Evolutionary conservation across 768 basidiomycete genomes (phyloP).

Genomic region (Panaeolus cyanescens): DNA sequence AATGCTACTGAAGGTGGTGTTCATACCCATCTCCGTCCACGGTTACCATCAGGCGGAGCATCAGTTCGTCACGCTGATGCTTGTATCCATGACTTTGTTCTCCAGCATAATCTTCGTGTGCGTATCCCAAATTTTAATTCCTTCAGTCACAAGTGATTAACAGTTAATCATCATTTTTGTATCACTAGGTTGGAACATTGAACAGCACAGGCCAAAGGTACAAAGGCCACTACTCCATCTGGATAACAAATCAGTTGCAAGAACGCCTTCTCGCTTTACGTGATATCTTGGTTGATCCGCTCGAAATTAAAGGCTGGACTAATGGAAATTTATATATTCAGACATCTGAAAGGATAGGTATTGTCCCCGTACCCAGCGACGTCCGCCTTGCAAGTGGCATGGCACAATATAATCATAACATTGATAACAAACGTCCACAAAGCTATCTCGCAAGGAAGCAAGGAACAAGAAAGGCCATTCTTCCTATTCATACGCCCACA

Average conservation of each 20-base stretch:
- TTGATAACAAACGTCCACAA: slow-evolving; percentile 10
- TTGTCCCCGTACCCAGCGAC: slow-evolving; percentile 8
- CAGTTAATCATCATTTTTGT: too few species aligned
- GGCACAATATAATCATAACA: background rate
- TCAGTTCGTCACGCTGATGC: slow-evolving; percentile 24
- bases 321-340: slow-evolving; percentile 19
- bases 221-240: slow-evolving; percentile 21
- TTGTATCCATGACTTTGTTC: slow-evolving; percentile 22
- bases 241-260: slow-evolving; percentile 22
- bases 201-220: slow-evolving; percentile 24
- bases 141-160: background rate
- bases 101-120: slow-evolving; percentile 28
- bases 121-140: slow-evolving; percentile 8
- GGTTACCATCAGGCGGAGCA: slow-evolving; percentile 22
- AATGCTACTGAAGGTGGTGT: slow-evolving; percentile 37
- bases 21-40: slow-evolving; percentile 28
- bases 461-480: slow-evolving; percentile 19
- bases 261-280: slow-evolving; percentile 7
- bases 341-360: slow-evolving; percentile 16
- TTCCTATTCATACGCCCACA: slow-evolving; percentile 22
- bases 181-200: slow-evolving; percentile 23
- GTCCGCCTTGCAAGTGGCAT: slow-evolving; percentile 8
- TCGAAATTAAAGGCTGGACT: slow-evolving; percentile 13
- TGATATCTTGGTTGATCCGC: slow-evolving; percentile 6
- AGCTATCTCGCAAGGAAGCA: slow-evolving; percentile 22